Percentiles rank a stretch among this genome's conserved stretches.
phyloP scores from a whole-genome alignment of 176 grass and related monocot species.

The Aegilops umbellulata region DNA sequence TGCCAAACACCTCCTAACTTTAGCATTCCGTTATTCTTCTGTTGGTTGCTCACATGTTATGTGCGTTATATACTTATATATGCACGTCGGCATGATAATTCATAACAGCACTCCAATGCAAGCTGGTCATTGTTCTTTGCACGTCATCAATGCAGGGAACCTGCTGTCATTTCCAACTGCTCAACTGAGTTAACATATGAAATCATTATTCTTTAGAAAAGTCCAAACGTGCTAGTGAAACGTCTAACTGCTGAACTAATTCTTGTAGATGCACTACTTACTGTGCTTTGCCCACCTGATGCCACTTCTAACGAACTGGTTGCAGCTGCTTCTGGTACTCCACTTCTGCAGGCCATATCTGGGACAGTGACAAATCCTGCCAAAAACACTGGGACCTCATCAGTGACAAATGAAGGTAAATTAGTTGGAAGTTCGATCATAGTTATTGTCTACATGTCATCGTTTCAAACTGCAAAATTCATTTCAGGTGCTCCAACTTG shows the following conservation, averaged over 20 bases:
- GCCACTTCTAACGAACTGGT: not conserved
- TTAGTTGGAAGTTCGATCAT: too few species aligned
- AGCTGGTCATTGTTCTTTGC: not conserved
- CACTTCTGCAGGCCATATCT: not conserved
- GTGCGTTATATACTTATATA: not conserved
- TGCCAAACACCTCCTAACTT: not conserved
- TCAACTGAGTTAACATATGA: not conserved
- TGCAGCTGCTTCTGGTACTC: not conserved
- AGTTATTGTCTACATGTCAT: too few species aligned
- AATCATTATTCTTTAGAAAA: not conserved
- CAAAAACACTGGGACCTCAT: too few species aligned
- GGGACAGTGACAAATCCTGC: not conserved
- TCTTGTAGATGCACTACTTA: not conserved
- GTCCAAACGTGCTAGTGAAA: not conserved
- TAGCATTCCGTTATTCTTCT: not conserved
- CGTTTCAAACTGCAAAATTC: too few species aligned
- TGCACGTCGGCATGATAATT: not conserved
- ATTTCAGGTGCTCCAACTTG: not conserved
- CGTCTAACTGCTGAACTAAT: not conserved
- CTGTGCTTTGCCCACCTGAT: not conserved
- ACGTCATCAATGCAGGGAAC: not conserved
- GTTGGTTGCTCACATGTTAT: not conserved
- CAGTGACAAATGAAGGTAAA: too few species aligned
- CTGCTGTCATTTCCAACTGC: not conserved
- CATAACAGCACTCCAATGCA: not conserved